Percentiles rank a stretch among this genome's conserved stretches.
These are phyloP conservation scores for Rhododendron ferrugineum DNA, from an alignment of 148 eudicot species.

Conservation along the genomic window DNA sequence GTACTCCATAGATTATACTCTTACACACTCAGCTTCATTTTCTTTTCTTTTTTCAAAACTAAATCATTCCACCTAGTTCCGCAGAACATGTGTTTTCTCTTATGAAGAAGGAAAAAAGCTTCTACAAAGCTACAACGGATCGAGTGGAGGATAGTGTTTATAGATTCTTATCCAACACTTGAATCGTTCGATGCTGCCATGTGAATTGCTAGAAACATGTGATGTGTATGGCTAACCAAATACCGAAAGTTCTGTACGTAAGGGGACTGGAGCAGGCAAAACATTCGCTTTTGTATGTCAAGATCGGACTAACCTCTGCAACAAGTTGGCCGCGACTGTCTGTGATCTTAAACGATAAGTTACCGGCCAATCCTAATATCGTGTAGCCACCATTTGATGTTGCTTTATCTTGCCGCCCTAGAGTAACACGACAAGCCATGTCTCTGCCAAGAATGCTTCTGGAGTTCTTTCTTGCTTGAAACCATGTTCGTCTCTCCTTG, in stretches of 20 bases:
- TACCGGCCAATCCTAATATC: constrained; percentile 32
- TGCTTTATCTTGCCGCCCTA: constrained; percentile 20
- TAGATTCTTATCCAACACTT: not conserved
- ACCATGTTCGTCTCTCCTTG: constrained; percentile 34
- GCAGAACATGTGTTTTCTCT: no score
- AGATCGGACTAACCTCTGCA: constrained; percentile 45
- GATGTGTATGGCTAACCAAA: not conserved
- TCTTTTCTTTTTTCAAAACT: not conserved
- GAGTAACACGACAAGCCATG: constrained; percentile 27
- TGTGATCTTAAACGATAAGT: constrained; percentile 45
- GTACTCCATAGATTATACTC: no score
- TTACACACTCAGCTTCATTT: not conserved
- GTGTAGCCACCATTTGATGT: constrained; percentile 24
- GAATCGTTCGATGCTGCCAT: not conserved
- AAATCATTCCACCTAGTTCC: no score
- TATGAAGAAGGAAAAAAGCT: no score
- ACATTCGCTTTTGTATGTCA: not conserved
- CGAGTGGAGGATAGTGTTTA: no score
- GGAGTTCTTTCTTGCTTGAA: constrained; percentile 33
- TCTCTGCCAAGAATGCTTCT: constrained; percentile 15
- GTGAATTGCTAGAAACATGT: not conserved
- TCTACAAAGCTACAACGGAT: no score
- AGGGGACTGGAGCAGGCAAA: not conserved
- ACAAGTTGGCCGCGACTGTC: constrained; percentile 28
- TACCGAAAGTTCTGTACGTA: no score